Conservation (phyloP, 306 rosid genomes). For the Nissolia schottii region DNA sequence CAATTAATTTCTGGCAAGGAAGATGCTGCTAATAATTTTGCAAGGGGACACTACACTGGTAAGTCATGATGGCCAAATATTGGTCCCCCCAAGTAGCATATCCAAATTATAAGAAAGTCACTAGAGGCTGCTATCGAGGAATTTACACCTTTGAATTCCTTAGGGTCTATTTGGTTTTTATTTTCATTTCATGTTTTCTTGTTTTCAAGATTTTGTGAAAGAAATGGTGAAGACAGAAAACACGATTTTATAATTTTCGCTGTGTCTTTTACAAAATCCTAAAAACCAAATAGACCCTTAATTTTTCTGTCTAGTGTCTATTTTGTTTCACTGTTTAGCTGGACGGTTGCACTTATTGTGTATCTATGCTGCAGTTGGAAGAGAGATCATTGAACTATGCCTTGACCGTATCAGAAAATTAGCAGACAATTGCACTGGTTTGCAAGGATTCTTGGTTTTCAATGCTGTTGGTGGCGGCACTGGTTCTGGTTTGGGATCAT, state of each 20-base stretch:
- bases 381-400: constrained; percentile 69
- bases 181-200: no score
- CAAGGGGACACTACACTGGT: constrained; percentile 79
- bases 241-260: no score
- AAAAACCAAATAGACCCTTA: no score
- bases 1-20: constrained; percentile 77
- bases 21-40: constrained; percentile 79
- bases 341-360: constrained; percentile 18
- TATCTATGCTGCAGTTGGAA: constrained; percentile 55
- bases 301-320: no score
- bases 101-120: no score
- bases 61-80: constrained; percentile 8
- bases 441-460: constrained; percentile 74
- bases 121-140: no score
- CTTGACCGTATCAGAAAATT: constrained; percentile 66
- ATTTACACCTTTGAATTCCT: no score
- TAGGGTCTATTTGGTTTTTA: no score
- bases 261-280: no score
- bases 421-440: constrained; percentile 76
- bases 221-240: no score
- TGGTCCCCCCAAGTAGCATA: no score
- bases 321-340: neutral
- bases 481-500: constrained; percentile 76
- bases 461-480: constrained; percentile 88
- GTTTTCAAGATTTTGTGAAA: no score